These are phyloP conservation scores for Blastomyces parvus DNA, from an alignment of 2,329 filamentous ascomycete genomes.

Conservation along the genomic window DNA sequence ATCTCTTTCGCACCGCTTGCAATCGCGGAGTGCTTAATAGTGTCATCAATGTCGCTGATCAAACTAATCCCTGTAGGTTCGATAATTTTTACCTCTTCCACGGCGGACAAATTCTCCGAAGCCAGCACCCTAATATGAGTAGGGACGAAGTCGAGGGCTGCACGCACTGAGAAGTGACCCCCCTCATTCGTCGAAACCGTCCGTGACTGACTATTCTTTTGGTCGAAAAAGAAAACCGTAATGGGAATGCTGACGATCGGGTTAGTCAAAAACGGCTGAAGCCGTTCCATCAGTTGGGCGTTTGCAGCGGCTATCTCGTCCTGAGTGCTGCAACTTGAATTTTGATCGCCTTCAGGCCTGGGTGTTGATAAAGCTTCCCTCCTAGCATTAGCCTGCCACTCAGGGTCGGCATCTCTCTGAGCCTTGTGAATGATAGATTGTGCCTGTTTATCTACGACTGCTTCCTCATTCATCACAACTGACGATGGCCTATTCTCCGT, in stretches of 20 bases:
- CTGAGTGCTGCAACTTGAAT: conserved; percentile 50
- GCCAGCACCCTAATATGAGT: conserved; percentile 82
- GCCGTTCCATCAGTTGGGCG: conserved; percentile 72
- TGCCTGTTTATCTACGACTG: conserved; percentile 64
- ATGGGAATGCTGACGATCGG: conserved; percentile 68
- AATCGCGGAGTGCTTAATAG: conserved; percentile 91
- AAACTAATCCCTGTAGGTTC: conserved; percentile 74
- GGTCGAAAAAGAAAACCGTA: conserved; percentile 92
- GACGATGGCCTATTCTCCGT: conserved; percentile 39
- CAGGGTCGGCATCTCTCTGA: conserved; percentile 59
- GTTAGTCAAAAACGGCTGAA: conserved; percentile 82
- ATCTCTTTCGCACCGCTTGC: conserved; percentile 80
- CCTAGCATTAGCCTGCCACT: conserved; percentile 39
- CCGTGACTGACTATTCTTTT: conserved; percentile 67
- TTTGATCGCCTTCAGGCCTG: conserved; percentile 37
- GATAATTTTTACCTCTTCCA: conserved; percentile 66
- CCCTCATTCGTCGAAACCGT: conserved; percentile 79
- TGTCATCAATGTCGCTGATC: conserved; percentile 97
- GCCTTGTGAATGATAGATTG: conserved; percentile 65
- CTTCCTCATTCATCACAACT: conserved; percentile 45
- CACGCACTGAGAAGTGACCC: conserved; percentile 76
- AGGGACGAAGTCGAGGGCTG: conserved; percentile 77
- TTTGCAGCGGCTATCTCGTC: conserved; percentile 73
- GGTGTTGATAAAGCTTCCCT: conserved; percentile 22
- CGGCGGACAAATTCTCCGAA: conserved; percentile 72